These are phyloP conservation scores for Neoascochyta sp. DNA, from an alignment of 2,329 filamentous ascomycete species.

Conservation along the genomic window DNA sequence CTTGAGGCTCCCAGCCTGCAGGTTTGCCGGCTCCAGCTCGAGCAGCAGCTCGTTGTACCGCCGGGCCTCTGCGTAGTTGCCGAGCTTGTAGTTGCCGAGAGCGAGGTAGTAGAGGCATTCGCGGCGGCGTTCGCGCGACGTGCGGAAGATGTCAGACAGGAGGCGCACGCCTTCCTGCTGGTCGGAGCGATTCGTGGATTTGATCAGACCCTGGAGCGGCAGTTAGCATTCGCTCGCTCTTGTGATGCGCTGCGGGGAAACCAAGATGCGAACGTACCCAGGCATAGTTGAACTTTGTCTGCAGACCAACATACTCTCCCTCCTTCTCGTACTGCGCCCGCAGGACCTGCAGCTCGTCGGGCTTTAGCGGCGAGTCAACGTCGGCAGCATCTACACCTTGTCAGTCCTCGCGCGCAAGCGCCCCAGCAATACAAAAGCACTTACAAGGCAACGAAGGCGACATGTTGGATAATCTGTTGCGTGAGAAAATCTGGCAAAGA, in stretches of 20 bases:
- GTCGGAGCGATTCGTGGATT: conserved; percentile 77
- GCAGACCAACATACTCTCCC: conserved; percentile 91
- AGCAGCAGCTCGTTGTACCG: conserved; percentile 91
- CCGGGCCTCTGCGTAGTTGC: conserved; percentile 92
- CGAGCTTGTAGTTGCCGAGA: conserved; percentile 95
- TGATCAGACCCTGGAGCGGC: conserved; percentile 75
- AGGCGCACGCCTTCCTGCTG: conserved; percentile 93
- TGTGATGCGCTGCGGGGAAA: background rate
- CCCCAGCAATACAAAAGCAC: conserved; percentile 7
- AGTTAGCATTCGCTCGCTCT: too few species aligned
- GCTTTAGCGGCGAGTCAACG: conserved; percentile 90
- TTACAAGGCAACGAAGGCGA: conserved; percentile 38
- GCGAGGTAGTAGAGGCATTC: conserved; percentile 99
- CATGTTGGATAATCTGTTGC: too few species aligned
- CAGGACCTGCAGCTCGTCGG: conserved; percentile 86
- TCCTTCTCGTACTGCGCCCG: conserved; percentile 96
- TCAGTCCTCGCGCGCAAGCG: conserved; percentile 1
- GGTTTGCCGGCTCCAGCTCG: conserved; percentile 84
- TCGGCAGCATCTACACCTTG: conserved; percentile 79
- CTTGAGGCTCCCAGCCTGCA: conserved; percentile 84
- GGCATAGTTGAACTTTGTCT: conserved; percentile 99
- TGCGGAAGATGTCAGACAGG: conserved; percentile 94
- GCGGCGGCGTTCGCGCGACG: conserved; percentile 83
- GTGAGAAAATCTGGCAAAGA: too few species aligned
- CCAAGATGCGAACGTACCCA: conserved; percentile 62